Conservation (phyloP, 1,139 yeast species). For the Blastobotrys malaysiensis region DNA sequence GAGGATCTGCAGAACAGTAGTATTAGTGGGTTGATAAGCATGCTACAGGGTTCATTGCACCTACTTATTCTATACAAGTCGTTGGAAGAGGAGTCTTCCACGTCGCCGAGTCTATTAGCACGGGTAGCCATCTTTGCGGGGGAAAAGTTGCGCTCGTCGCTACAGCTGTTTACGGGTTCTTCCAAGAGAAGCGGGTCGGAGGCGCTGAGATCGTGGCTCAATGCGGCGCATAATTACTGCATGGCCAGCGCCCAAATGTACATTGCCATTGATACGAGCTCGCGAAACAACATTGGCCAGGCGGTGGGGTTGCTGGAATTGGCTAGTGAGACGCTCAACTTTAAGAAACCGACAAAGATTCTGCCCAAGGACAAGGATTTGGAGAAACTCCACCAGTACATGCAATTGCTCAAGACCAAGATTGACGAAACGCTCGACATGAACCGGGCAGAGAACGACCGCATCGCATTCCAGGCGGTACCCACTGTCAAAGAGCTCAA, state of each 20-base stretch:
- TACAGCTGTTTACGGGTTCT: slow-evolving; percentile 19
- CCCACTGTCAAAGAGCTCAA: slow-evolving; percentile 27
- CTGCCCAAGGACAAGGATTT: slow-evolving; percentile 7
- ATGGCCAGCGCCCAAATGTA: slow-evolving; percentile 29
- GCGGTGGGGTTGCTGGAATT: slow-evolving; percentile 28
- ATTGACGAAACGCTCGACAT: slow-evolving; percentile 17
- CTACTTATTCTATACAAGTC: too few species aligned
- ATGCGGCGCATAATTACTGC: slow-evolving; percentile 25
- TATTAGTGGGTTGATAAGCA: too few species aligned
- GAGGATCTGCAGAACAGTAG: too few species aligned
- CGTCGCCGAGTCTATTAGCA: too few species aligned
- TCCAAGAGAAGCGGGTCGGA: slow-evolving; percentile 15
- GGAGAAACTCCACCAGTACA: slow-evolving; percentile 10
- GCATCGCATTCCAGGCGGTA: slow-evolving; percentile 31
- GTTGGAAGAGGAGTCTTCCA: too few species aligned
- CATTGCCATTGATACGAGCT: slow-evolving; percentile 30
- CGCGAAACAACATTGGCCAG: slow-evolving; percentile 27
- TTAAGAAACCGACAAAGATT: slow-evolving; percentile 3
- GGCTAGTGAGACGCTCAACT: slow-evolving; percentile 17
- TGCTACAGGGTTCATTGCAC: too few species aligned
- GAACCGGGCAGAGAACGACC: slow-evolving; percentile 30
- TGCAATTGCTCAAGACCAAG: slow-evolving; percentile 10
- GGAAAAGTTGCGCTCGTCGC: too few species aligned
- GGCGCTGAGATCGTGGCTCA: slow-evolving; percentile 26
- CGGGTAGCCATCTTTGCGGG: too few species aligned